A percentile compares a stretch with the other conserved stretches of the same genome.
Conservation (phyloP, 1,284 basidiomycete species). For the Cutaneotrichosporon dermatis region DNA sequence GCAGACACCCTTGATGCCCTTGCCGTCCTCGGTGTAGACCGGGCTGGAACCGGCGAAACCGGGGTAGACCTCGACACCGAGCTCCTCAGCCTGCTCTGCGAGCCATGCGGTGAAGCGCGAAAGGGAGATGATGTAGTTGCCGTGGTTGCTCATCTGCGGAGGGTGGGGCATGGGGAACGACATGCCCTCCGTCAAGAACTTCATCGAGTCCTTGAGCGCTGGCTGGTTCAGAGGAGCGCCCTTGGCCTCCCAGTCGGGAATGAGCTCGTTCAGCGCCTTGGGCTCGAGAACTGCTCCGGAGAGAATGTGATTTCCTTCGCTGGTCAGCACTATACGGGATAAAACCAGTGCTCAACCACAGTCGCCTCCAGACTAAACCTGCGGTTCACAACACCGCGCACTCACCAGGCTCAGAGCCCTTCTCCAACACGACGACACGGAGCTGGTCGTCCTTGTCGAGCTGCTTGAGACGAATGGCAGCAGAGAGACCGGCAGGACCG, state of each 20-base stretch:
- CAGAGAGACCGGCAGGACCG: slow-evolving; percentile 89
- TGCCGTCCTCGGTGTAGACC: slow-evolving; percentile 66
- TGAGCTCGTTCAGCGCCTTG: slow-evolving; percentile 81
- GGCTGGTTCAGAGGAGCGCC: slow-evolving; percentile 66
- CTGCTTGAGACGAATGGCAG: slow-evolving; percentile 95
- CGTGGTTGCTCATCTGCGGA: slow-evolving; percentile 92
- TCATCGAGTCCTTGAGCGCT: slow-evolving; percentile 78
- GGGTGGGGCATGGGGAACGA: slow-evolving; percentile 90
- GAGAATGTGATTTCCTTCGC: slow-evolving; percentile 82
- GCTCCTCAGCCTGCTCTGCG: slow-evolving; percentile 71
- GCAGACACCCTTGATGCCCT: slow-evolving; percentile 71
- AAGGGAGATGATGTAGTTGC: slow-evolving; percentile 90
- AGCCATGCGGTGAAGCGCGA: slow-evolving; percentile 88
- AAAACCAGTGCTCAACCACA: too few species aligned
- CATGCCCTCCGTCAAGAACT: slow-evolving; percentile 67
- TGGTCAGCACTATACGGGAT: too few species aligned
- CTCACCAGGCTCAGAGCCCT: slow-evolving; percentile 85
- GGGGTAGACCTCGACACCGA: slow-evolving; percentile 94
- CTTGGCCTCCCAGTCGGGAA: slow-evolving; percentile 76
- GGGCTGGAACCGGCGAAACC: slow-evolving; percentile 89
- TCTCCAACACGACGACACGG: slow-evolving; percentile 91
- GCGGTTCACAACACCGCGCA: slow-evolving; percentile 21
- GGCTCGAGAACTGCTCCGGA: slow-evolving; percentile 96
- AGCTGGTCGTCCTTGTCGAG: slow-evolving; percentile 77
- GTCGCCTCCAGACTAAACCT: too few species aligned